A percentile compares a stretch with the other conserved stretches of the same genome.
phyloP scores from a whole-genome alignment of 257 asterid species.

The Penstemon davidsonii region DNA sequence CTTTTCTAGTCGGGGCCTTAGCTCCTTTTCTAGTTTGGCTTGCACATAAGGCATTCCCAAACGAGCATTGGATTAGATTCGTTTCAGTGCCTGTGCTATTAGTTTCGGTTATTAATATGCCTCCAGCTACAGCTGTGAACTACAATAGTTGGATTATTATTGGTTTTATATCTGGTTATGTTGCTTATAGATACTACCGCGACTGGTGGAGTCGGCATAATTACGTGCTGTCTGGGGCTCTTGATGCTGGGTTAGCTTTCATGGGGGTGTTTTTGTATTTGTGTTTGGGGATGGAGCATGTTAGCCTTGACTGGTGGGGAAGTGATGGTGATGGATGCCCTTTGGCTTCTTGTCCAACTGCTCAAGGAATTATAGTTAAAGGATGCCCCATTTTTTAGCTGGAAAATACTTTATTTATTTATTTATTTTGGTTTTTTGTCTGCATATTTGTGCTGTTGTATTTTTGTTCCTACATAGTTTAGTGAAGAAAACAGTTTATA shows the following conservation, averaged over 20 bases:
- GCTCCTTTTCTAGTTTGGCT: conserved; percentile 76
- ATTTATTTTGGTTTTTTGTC: background rate
- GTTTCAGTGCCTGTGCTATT: conserved; percentile 66
- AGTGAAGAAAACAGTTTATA: no score
- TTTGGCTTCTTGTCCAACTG: conserved; percentile 89
- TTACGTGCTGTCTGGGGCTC: conserved; percentile 78
- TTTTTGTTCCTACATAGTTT: no score
- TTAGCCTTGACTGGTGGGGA: conserved; percentile 90
- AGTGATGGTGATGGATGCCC: conserved; percentile 73
- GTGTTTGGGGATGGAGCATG: conserved; percentile 61
- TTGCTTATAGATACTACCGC: conserved; percentile 61
- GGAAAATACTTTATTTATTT: background rate
- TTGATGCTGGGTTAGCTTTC: conserved; percentile 94
- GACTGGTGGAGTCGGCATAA: conserved; percentile 86
- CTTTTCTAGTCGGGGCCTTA: conserved; percentile 66
- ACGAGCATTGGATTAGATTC: conserved; percentile 55
- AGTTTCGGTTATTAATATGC: conserved; percentile 72
- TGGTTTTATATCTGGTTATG: conserved; percentile 70
- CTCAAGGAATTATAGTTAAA: conserved; percentile 62
- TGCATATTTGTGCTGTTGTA: no score
- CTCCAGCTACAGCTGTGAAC: conserved; percentile 86
- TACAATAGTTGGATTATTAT: conserved; percentile 84
- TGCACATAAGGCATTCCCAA: conserved; percentile 59
- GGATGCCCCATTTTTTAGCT: conserved; percentile 69
- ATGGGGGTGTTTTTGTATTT: conserved; percentile 81